phyloP scores from a whole-genome alignment of 1,139 yeast genomes.

The Suhomyces yuchorum region DNA sequence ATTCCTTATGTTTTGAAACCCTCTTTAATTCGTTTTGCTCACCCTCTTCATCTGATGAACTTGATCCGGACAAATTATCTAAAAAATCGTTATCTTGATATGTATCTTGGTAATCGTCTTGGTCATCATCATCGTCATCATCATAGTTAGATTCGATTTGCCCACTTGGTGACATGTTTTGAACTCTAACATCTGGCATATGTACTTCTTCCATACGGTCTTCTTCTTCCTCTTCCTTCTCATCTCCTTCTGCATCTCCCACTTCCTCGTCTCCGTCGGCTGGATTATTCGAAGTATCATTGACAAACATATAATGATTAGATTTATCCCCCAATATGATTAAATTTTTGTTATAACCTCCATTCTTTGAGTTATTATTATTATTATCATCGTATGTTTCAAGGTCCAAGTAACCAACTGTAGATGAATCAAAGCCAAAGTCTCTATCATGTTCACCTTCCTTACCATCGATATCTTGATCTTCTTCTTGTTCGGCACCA shows the following conservation, averaged over 20 bases:
- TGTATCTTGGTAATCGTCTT: constrained; percentile 22
- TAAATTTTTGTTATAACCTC: constrained; percentile 18
- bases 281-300: constrained; percentile 17
- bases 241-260: constrained; percentile 2
- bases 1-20: constrained; percentile 43
- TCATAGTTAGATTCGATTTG: constrained; percentile 8
- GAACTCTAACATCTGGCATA: constrained; percentile 25
- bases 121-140: constrained; percentile 28
- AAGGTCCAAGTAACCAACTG: constrained; percentile 41
- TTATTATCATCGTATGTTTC: constrained; percentile 28
- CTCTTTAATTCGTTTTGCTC: constrained; percentile 30
- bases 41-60: constrained; percentile 38
- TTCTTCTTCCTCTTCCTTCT: constrained; percentile 18
- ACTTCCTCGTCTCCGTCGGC: background rate
- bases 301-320: constrained; percentile 39
- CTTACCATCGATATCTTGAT: constrained; percentile 19
- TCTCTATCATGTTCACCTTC: constrained; percentile 19
- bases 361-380: constrained; percentile 4
- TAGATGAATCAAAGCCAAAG: constrained; percentile 35
- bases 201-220: constrained; percentile 22
- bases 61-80: constrained; percentile 42
- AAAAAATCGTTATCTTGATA: constrained; percentile 32
- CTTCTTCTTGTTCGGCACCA: constrained; percentile 39
- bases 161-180: constrained; percentile 28
- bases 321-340: constrained; percentile 40